Base-by-base conservation (phyloP, 1,139 yeast genomes). In the Suhomyces kunorum region DNA sequence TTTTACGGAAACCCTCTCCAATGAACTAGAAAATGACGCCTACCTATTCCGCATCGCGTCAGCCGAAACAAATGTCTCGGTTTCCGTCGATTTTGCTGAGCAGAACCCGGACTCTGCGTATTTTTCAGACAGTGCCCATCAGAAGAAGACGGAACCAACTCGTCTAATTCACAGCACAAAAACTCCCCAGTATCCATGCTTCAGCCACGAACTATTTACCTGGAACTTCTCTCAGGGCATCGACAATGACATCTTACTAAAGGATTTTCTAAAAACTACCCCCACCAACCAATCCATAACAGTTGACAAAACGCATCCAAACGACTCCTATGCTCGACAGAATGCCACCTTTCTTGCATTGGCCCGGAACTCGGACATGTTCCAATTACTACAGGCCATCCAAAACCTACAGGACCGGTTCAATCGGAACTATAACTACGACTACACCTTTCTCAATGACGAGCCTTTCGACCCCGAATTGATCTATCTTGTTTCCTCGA, bases 361-460 rank as follows among this genome's bases (percentile, higher is more conserved):
- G 19, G 45, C 52, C 35, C 43, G 52, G 16, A 49, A 49, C 34
- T 25, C 39, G 13, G 53, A 51, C 11, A 28, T 47, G 6, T 49
- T 45, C 38, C 44, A 41, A 18, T 44, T 51, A 12, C 36, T 50
- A 11, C 48, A 50, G 13, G 53, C 63, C 3, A 46, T 59, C 14
- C 48, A 49, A 16, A 51, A 44, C 35, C 39, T 51, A 38, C 53
- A 58, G 33, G 54, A 50, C 13, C 42, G 50, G 20, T 58, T 50
- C 44, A 56, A 57, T 27, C 24, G 43, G 41, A 38, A 46, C 24
- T 56, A 32, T 45, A 47, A 60, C 39, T 64, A 67, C 44, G 71
- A 67, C 41, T 67, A 58, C 53, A 64, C 66, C 3, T 65, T 67
- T 48, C 48, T 67, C 8, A 68, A 68, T 47, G 69, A 68, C 44